Conservation (phyloP, 768 basidiomycete genomes). For the Suillus ampliporus region DNA sequence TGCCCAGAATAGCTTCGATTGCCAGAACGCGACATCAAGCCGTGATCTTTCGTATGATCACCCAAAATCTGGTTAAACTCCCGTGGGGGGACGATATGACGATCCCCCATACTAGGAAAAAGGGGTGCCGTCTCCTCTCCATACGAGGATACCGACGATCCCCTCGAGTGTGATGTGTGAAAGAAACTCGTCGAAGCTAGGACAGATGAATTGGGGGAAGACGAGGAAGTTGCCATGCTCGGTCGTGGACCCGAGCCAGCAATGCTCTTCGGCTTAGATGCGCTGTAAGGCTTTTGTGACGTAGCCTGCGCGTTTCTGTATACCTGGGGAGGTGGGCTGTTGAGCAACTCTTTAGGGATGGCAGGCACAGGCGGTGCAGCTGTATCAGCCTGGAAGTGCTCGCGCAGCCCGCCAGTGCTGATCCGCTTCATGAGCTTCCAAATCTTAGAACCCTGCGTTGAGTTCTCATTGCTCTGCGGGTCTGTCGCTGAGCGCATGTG, state of each 20-base stretch:
- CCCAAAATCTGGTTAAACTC: constrained; percentile 53
- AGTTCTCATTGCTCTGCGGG: constrained; percentile 8
- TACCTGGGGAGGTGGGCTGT: neutral
- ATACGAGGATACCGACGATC: constrained; percentile 64
- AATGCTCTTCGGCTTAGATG: constrained; percentile 20
- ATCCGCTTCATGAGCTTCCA: constrained; percentile 78
- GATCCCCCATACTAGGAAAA: constrained; percentile 38
- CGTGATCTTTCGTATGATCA: constrained; percentile 20
- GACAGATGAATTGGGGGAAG: constrained; percentile 66
- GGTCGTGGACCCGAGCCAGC: constrained; percentile 36
- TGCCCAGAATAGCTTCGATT: constrained; percentile 29
- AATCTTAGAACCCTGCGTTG: constrained; percentile 49
- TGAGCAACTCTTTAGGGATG: constrained; percentile 52
- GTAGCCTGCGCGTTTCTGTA: neutral
- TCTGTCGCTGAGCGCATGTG: constrained; percentile 8
- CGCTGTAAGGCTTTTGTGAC: neutral
- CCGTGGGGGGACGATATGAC: constrained; percentile 61
- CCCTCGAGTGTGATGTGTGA: constrained; percentile 49
- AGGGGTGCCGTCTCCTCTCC: constrained; percentile 48
- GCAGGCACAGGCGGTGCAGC: constrained; percentile 64
- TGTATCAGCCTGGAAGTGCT: constrained; percentile 41
- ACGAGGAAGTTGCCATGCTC: constrained; percentile 59
- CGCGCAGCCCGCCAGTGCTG: constrained; percentile 66
- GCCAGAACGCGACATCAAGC: constrained; percentile 17
- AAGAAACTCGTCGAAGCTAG: constrained; percentile 60